Conservation (phyloP, 2,329 filamentous ascomycete species). For the Zarea fungicola region DNA sequence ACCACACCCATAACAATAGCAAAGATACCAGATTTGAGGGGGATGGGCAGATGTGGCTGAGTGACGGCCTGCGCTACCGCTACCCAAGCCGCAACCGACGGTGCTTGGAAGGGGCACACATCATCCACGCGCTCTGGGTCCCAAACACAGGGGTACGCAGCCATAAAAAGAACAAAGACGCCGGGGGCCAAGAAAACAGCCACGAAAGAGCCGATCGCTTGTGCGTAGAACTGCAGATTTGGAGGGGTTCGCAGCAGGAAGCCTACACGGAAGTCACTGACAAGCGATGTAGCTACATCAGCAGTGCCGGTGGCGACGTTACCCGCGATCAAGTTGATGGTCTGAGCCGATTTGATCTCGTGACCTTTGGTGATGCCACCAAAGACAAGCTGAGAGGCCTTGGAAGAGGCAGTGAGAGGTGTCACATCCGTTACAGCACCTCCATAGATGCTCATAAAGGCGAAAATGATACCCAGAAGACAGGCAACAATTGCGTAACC, state of each 20-base stretch:
- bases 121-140: slow-evolving; percentile 36
- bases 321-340: slow-evolving; percentile 61
- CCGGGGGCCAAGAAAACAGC: slow-evolving; percentile 63
- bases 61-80: slow-evolving; percentile 60
- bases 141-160: slow-evolving; percentile 64
- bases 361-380: slow-evolving; percentile 57
- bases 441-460: slow-evolving; percentile 36
- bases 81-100: slow-evolving; percentile 61
- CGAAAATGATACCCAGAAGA: slow-evolving; percentile 48
- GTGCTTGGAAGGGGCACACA: slow-evolving; percentile 54
- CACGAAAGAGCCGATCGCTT: slow-evolving; percentile 56
- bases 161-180: slow-evolving; percentile 62
- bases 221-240: slow-evolving; percentile 61
- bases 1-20: slow-evolving; percentile 49
- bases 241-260: slow-evolving; percentile 63
- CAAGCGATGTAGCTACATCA: slow-evolving; percentile 47
- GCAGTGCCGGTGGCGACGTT: slow-evolving; percentile 51
- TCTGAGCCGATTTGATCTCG: slow-evolving; percentile 47
- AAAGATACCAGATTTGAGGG: slow-evolving; percentile 50
- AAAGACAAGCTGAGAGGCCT: slow-evolving; percentile 60
- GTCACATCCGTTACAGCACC: slow-evolving; percentile 50
- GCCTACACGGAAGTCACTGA: slow-evolving; percentile 61
- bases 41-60: slow-evolving; percentile 50
- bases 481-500: slow-evolving; percentile 47
- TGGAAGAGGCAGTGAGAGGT: slow-evolving; percentile 56